phyloP scores from a whole-genome alignment of 192 early-diverging fungal genomes.

The Coemansia sp. region DNA sequence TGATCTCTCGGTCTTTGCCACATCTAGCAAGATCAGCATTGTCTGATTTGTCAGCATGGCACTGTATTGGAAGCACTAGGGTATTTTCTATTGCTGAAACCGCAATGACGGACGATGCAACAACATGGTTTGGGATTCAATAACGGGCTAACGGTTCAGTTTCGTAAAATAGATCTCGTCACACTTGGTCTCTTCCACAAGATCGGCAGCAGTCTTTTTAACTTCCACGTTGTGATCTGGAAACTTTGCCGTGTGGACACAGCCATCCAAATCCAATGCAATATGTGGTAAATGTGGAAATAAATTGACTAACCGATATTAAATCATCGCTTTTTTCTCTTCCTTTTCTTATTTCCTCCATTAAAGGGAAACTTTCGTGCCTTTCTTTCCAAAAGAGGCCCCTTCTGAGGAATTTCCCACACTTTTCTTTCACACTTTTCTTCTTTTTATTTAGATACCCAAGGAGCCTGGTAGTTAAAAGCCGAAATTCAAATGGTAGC shows the following conservation, averaged over 20 bases:
- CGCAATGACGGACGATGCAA: too few relatives aligned
- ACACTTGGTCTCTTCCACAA: not conserved
- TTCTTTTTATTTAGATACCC: not conserved
- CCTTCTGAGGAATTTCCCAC: not conserved
- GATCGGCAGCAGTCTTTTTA: not conserved
- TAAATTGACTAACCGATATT: not conserved
- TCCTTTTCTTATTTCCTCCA: not conserved
- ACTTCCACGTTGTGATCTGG: not conserved
- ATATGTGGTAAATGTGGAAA: not conserved
- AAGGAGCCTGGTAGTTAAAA: not conserved
- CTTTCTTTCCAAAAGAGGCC: not conserved
- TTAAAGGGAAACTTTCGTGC: not conserved
- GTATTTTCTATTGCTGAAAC: too few relatives aligned
- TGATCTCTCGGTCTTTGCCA: too few relatives aligned
- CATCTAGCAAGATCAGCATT: too few relatives aligned
- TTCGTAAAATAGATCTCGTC: too few relatives aligned
- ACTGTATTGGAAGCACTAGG: too few relatives aligned
- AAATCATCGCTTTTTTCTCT: not conserved
- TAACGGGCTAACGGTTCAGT: too few relatives aligned
- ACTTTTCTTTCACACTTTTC: not conserved
- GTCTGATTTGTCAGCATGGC: too few relatives aligned
- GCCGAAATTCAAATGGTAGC: conserved; percentile 16
- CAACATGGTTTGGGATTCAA: too few relatives aligned
- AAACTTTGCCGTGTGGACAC: too few relatives aligned
- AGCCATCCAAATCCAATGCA: not conserved